Conservation (phyloP, 1,139 yeast genomes). For the Sugiyamaella japonica region DNA sequence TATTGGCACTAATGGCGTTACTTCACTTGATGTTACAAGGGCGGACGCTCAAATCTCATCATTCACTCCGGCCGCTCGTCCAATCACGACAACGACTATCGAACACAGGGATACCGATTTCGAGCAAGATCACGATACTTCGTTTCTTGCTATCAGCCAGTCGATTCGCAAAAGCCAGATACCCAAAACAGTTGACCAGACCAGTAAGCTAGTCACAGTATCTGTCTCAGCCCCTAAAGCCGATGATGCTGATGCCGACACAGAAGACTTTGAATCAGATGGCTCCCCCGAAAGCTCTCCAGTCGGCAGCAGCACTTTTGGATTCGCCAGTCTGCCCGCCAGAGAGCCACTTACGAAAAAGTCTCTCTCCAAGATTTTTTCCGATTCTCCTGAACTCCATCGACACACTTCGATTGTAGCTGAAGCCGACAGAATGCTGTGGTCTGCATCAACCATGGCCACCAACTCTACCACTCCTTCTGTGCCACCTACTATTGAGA, state of each 20-base stretch:
- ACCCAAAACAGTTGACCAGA: not conserved
- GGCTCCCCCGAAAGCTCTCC: constrained; percentile 22
- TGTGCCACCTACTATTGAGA: not conserved
- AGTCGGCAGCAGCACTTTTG: constrained; percentile 33
- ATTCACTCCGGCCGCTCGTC: too few relatives aligned
- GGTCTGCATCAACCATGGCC: not conserved
- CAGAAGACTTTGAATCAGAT: constrained; percentile 27
- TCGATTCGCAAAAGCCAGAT: constrained; percentile 31
- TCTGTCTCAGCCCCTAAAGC: not conserved
- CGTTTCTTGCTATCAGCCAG: constrained; percentile 38
- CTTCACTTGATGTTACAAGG: too few relatives aligned
- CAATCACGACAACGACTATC: not conserved
- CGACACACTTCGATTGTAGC: constrained; percentile 18
- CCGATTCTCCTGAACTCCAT: constrained; percentile 23
- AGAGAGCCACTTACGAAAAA: constrained; percentile 48
- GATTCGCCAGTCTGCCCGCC: constrained; percentile 49
- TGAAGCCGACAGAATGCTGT: constrained; percentile 15
- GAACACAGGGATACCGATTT: constrained; percentile 24
- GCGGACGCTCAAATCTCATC: too few relatives aligned
- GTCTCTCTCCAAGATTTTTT: constrained; percentile 34
- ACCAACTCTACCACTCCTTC: not conserved
- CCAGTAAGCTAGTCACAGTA: too few relatives aligned
- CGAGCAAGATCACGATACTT: constrained; percentile 27
- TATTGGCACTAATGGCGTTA: too few relatives aligned
- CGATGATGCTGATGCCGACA: constrained; percentile 16